Percentiles rank a stretch among this genome's conserved stretches.
These are phyloP conservation scores for Hortiboletus flavorubellus DNA, from an alignment of 768 basidiomycete species.

Conservation along the genomic window DNA sequence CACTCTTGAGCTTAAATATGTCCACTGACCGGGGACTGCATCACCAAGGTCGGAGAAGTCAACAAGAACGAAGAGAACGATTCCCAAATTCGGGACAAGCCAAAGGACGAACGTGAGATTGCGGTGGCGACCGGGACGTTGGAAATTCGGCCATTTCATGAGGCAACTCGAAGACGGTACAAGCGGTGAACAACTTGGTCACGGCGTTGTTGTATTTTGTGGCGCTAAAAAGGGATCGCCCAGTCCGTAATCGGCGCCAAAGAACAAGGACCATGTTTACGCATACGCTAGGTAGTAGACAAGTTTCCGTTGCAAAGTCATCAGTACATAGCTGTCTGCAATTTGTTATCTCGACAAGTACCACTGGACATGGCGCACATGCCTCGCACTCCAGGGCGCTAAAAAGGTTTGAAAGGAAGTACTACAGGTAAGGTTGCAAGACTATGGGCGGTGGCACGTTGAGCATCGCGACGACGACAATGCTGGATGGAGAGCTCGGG, in stretches of 20 bases:
- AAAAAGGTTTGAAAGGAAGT: neutral
- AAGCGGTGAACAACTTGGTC: slow-evolving; percentile 16
- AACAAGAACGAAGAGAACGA: slow-evolving; percentile 12
- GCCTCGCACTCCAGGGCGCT: neutral
- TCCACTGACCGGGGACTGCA: slow-evolving; percentile 3
- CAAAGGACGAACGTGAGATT: slow-evolving; percentile 9
- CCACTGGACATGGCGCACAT: slow-evolving; percentile 1
- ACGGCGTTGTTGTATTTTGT: slow-evolving; percentile 20
- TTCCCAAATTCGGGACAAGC: slow-evolving; percentile 25
- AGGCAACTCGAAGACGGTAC: neutral
- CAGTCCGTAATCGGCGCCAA: neutral
- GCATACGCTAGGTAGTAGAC: neutral
- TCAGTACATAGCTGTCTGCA: neutral
- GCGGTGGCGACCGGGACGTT: slow-evolving; percentile 20
- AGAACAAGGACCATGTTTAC: slow-evolving; percentile 5
- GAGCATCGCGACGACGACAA: neutral
- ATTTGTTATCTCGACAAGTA: neutral
- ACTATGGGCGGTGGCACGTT: neutral
- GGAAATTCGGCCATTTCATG: neutral
- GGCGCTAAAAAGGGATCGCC: neutral
- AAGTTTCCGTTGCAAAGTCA: neutral
- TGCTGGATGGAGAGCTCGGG: neutral
- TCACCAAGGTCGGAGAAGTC: slow-evolving; percentile 1
- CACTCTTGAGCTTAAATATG: slow-evolving; percentile 25
- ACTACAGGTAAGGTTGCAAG: neutral